Base-by-base conservation (phyloP, 495 filamentous ascomycete genomes). In the Filosporella fistucella region DNA sequence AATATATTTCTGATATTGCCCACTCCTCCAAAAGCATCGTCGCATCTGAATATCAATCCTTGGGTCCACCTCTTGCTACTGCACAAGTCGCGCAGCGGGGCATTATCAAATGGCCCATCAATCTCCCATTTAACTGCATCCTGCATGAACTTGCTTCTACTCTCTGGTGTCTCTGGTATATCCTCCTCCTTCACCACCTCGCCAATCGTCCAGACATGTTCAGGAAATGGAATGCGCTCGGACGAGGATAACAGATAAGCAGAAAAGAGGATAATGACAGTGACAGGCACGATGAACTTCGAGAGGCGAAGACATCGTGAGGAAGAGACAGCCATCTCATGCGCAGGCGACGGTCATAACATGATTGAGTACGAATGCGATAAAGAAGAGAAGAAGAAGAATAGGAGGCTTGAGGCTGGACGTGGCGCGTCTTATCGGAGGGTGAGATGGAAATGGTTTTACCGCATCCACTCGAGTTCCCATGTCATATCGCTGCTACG, bases 1-100 rank as follows among this genome's bases (percentile, higher is more conserved):
- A 66, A 52, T 5, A 60, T 51, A 49, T 68, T 66, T 35, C 59
- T 55, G 17, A 65, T 59, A 25, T 57, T 48, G 7, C 47, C 58
- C 17, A 63, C 34, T 24, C 63, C 65, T 11, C 62, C 63, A 0
- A 40, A 12, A 7, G 54, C 30, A n/a, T 57, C 45, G 9, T 58
- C 63, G 38, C 65, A 68, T 10, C 51, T 59, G 18, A 68, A 51
- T 10, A 63, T 54, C 47, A 68, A 41, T 11, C 58, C 62, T 0
- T 49, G 46, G 0, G 42, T 57, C 63, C 63, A 68, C 26, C 37
- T 45, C 49, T 56, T 65, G 42, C 43, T 55, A 14, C 38, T 52
- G 45, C 65, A 68, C 12, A 65, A 32, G 23, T 54, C 45, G 4
- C 42, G 16, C 14, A 68, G 55, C 16, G 47, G 42, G 6, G 13